These are phyloP conservation scores for Phytophthora fragariae DNA, from an alignment of 352 stramenopile genomes.

Conservation along the genomic window DNA sequence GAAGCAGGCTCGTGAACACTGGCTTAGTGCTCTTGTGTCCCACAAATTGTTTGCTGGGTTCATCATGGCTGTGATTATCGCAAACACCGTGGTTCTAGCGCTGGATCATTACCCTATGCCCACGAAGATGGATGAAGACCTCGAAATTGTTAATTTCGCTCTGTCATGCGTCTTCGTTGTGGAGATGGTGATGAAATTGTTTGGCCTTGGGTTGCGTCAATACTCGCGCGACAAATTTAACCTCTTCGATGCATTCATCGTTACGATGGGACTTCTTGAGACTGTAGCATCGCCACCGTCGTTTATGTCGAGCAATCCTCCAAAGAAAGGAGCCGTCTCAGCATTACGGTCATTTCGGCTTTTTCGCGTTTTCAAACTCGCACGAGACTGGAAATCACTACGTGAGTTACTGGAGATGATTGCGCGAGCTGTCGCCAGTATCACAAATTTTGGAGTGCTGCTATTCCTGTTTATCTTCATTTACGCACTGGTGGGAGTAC, in stretches of 20 bases:
- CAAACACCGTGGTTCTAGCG: constrained; percentile 85
- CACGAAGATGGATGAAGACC: constrained; percentile 46
- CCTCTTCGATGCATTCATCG: constrained; percentile 89
- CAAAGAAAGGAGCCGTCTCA: constrained; percentile 75
- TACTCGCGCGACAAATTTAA: constrained; percentile 87
- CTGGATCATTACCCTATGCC: constrained; percentile 89
- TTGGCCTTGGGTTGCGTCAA: constrained; percentile 76
- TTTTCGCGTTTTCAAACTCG: constrained; percentile 95
- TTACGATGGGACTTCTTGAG: constrained; percentile 80
- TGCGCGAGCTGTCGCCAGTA: constrained; percentile 90
- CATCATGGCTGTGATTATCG: constrained; percentile 82
- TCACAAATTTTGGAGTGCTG: constrained; percentile 94
- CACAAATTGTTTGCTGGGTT: constrained; percentile 63
- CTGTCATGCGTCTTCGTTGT: constrained; percentile 78
- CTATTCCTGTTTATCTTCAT: constrained; percentile 97
- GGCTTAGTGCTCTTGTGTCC: constrained; percentile 67
- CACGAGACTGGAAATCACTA: constrained; percentile 92
- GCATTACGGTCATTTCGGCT: constrained; percentile 91
- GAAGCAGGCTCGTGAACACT: constrained; percentile 37
- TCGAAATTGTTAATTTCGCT: constrained; percentile 85
- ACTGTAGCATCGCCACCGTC: constrained; percentile 71
- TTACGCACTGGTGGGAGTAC: constrained; percentile 91
- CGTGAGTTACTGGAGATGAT: constrained; percentile 94
- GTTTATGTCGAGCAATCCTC: constrained; percentile 65
- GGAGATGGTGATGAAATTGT: constrained; percentile 86